These are phyloP conservation scores for Aspergillus eucalypticola DNA, from an alignment of 2,329 filamentous ascomycete genomes.

Conservation along the genomic window DNA sequence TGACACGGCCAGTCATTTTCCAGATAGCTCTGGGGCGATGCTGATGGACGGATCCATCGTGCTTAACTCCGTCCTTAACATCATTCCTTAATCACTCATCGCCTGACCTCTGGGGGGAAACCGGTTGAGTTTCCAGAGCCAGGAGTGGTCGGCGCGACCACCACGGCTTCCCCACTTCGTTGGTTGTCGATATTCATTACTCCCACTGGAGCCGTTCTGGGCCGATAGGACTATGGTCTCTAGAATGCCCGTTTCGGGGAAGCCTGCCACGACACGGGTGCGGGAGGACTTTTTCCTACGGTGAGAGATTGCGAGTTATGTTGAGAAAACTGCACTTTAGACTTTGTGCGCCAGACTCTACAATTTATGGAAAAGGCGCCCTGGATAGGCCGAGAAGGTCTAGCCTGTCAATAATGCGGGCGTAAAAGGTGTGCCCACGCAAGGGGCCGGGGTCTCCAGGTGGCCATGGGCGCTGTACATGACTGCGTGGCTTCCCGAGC, in stretches of 20 bases:
- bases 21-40: background rate
- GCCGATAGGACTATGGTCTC: slow-evolving; percentile 11
- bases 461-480: slow-evolving; percentile 15
- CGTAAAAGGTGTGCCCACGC: slow-evolving; percentile 26
- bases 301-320: background rate
- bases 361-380: background rate
- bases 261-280: slow-evolving; percentile 15
- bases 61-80: background rate
- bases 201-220: slow-evolving; percentile 24
- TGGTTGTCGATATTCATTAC: slow-evolving; percentile 8
- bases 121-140: background rate
- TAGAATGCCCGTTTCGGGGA: slow-evolving; percentile 32
- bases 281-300: background rate
- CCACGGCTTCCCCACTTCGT: slow-evolving; percentile 15
- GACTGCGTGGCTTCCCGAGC: slow-evolving; percentile 19
- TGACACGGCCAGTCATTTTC: slow-evolving; percentile 1
- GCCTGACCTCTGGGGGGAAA: slow-evolving; percentile 2
- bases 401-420: slow-evolving; percentile 18
- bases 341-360: background rate
- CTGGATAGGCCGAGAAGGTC: background rate
- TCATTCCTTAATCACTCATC: slow-evolving; percentile 6
- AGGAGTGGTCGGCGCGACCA: slow-evolving; percentile 1
- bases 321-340: background rate
- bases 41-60: slow-evolving; percentile 6
- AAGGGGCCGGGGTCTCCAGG: slow-evolving; percentile 27